A percentile compares a stretch with the other conserved stretches of the same genome.
phyloP scores from a whole-genome alignment of 306 rosid genomes.

The Rosa multiflora region DNA sequence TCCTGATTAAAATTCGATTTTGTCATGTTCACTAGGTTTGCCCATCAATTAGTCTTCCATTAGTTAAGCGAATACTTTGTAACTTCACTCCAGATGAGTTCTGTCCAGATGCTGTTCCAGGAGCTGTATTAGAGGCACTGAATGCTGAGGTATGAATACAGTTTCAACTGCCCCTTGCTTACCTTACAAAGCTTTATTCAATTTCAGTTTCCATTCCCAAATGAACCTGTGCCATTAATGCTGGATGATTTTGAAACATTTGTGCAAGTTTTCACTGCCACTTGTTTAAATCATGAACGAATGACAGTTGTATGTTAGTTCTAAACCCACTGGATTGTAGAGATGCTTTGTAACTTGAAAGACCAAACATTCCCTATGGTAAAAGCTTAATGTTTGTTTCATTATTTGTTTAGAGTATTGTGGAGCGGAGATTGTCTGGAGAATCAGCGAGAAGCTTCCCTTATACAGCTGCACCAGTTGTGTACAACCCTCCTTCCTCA shows the following conservation, averaged over 20 bases:
- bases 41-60: conserved; percentile 71
- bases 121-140: conserved; percentile 80
- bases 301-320: background rate
- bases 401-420: conserved; percentile 46
- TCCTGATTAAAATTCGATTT: background rate
- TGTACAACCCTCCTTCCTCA: conserved; percentile 60
- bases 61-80: conserved; percentile 80
- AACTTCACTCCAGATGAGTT: conserved; percentile 99
- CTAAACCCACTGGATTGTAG: background rate
- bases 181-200: background rate
- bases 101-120: conserved; percentile 92
- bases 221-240: background rate
- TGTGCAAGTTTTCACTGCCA: background rate
- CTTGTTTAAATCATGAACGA: background rate
- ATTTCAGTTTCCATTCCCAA: background rate
- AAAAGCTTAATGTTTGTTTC: conserved; percentile 1
- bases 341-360: background rate
- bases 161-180: background rate
- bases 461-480: conserved; percentile 59
- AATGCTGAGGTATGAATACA: conserved; percentile 70
- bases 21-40: conserved; percentile 59
- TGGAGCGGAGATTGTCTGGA: conserved; percentile 56
- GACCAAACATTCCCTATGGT: conserved; percentile 2
- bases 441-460: conserved; percentile 65
- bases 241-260: background rate